phyloP scores from a whole-genome alignment of 2,329 filamentous ascomycete genomes.

The Phaeosphaeria sp. region DNA sequence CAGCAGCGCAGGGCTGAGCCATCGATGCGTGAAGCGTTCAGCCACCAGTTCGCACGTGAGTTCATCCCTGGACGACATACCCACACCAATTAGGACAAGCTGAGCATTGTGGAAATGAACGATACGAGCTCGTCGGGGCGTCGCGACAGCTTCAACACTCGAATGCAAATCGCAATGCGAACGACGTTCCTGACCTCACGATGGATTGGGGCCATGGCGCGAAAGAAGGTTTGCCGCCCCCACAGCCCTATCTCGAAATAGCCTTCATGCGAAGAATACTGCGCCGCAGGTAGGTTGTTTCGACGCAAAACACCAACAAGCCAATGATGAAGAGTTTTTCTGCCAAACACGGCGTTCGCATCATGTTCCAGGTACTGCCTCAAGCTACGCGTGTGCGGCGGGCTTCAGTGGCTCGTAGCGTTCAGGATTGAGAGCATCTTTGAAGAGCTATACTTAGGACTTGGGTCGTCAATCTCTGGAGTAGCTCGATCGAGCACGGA shows the following conservation, averaged over 20 bases:
- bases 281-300: constrained; percentile 24
- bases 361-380: constrained; percentile 9
- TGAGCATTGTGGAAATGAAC: constrained; percentile 14
- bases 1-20: constrained; percentile 20
- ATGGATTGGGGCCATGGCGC: constrained; percentile 11
- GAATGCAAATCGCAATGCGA: constrained; percentile 5
- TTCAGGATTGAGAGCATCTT: background rate
- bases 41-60: constrained; percentile 14
- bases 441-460: background rate
- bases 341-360: constrained; percentile 23
- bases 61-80: background rate
- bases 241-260: constrained; percentile 27
- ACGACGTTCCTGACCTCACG: background rate
- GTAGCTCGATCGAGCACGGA: background rate
- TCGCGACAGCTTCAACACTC: background rate
- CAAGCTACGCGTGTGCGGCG: background rate
- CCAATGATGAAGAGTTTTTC: constrained; percentile 21
- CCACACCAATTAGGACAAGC: background rate
- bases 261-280: constrained; percentile 16
- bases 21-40: constrained; percentile 8
- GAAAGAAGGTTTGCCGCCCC: background rate
- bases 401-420: background rate
- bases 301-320: background rate
- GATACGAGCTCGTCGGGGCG: constrained; percentile 4
- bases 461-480: too few species aligned